A percentile compares a stretch with the other conserved stretches of the same genome.
Evolutionary conservation across 306 rosid species (phyloP).

Genomic region (Fragaria ananassa): DNA sequence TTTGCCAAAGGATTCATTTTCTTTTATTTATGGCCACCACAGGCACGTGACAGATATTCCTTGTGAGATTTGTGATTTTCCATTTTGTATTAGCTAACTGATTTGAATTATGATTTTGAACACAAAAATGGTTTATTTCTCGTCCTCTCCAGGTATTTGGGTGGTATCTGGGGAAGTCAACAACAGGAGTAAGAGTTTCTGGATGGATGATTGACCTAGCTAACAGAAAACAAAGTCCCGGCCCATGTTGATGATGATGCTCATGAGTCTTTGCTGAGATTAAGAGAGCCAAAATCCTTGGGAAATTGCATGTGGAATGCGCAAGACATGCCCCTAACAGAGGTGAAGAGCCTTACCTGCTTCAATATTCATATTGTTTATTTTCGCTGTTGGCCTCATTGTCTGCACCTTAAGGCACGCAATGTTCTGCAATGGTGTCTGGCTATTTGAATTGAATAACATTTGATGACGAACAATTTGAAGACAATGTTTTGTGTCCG

Average conservation of each 20-base stretch:
- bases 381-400: background rate
- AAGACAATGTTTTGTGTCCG: background rate
- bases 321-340: constrained; percentile 17
- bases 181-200: constrained; percentile 14
- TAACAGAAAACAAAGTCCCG: background rate
- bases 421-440: background rate
- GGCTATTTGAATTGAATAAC: too few relatives aligned
- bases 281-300: background rate
- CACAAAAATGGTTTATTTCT: background rate
- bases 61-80: background rate
- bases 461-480: background rate
- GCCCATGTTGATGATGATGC: background rate
- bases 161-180: constrained; percentile 32
- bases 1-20: background rate
- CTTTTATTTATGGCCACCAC: background rate
- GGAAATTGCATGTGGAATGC: constrained; percentile 12
- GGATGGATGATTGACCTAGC: background rate
- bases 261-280: background rate
- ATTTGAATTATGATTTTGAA: background rate
- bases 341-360: background rate
- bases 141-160: constrained; percentile 10
- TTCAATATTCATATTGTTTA: background rate
- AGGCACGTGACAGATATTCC: background rate
- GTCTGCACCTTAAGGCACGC: constrained; percentile 3
- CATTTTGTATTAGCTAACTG: background rate